These are phyloP conservation scores for Chlorella sp. DNA, from an alignment of 139 green algal genomes.

Conservation along the genomic window DNA sequence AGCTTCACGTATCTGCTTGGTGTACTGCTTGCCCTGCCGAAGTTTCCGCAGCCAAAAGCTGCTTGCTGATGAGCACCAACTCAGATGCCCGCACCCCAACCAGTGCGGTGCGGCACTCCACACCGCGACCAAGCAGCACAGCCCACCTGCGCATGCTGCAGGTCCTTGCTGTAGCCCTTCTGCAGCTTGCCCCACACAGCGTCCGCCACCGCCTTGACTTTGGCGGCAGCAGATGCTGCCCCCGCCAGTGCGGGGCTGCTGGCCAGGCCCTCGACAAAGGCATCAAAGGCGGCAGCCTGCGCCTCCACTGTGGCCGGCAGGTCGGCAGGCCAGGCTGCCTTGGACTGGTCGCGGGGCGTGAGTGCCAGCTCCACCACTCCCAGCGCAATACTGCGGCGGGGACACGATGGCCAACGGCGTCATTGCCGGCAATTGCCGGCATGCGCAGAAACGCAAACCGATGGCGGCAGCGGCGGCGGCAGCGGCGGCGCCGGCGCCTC, in stretches of 20 bases:
- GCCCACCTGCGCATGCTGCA: constrained; percentile 52
- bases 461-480: not conserved
- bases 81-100: too few species aligned
- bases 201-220: constrained; percentile 56
- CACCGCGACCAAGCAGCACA: not conserved
- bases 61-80: too few species aligned
- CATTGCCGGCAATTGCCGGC: too few species aligned
- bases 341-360: constrained; percentile 23
- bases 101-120: too few species aligned
- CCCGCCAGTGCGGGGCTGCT: not conserved
- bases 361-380: constrained; percentile 39
- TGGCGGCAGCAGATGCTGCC: not conserved
- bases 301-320: not conserved
- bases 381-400: constrained; percentile 33
- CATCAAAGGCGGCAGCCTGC: not conserved
- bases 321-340: constrained; percentile 21
- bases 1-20: too few species aligned
- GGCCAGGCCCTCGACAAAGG: constrained; percentile 6
- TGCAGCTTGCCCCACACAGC: constrained; percentile 53
- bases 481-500: not conserved
- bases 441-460: not conserved
- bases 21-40: too few species aligned
- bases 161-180: constrained; percentile 52
- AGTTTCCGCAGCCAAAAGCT: too few species aligned
- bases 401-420: too few species aligned